These are phyloP conservation scores for Aspergillus viridinutans DNA, from an alignment of 2,329 filamentous ascomycete genomes.

Conservation along the genomic window DNA sequence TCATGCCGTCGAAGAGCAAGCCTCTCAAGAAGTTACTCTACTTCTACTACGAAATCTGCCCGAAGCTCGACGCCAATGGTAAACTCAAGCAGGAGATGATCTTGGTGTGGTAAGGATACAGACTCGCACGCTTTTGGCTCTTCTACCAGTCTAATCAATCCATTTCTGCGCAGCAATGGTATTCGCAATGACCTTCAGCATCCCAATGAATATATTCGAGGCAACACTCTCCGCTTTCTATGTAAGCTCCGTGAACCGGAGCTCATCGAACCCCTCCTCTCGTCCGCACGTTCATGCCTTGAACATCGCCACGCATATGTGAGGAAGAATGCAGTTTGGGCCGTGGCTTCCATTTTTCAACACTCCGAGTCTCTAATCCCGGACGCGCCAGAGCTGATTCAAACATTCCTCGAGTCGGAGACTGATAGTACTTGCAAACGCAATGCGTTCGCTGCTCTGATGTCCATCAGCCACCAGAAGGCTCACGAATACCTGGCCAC, in stretches of 20 bases:
- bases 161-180: constrained; percentile 65
- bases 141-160: constrained; percentile 12
- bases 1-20: constrained; percentile 98
- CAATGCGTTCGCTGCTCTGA: constrained; percentile 90
- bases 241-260: constrained; percentile 94
- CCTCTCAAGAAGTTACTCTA: constrained; percentile 95
- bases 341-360: constrained; percentile 84
- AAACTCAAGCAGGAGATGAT: constrained; percentile 99
- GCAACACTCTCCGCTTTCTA: constrained; percentile 96
- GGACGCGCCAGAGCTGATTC: constrained; percentile 88
- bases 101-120: constrained; percentile 73
- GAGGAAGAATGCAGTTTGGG: constrained; percentile 96
- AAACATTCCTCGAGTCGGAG: constrained; percentile 83
- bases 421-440: constrained; percentile 95
- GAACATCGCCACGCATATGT: constrained; percentile 97
- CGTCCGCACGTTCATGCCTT: constrained; percentile 84
- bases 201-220: constrained; percentile 95
- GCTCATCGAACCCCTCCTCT: constrained; percentile 91
- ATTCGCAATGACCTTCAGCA: constrained; percentile 97
- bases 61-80: constrained; percentile 84
- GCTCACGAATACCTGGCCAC: constrained; percentile 81
- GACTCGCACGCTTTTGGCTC: constrained; percentile 4
- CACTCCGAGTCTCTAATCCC: constrained; percentile 90
- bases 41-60: constrained; percentile 99
- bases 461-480: constrained; percentile 88